These are phyloP conservation scores for Jatropha podagrica DNA, from an alignment of 441 rosid species.

Conservation along the genomic window DNA sequence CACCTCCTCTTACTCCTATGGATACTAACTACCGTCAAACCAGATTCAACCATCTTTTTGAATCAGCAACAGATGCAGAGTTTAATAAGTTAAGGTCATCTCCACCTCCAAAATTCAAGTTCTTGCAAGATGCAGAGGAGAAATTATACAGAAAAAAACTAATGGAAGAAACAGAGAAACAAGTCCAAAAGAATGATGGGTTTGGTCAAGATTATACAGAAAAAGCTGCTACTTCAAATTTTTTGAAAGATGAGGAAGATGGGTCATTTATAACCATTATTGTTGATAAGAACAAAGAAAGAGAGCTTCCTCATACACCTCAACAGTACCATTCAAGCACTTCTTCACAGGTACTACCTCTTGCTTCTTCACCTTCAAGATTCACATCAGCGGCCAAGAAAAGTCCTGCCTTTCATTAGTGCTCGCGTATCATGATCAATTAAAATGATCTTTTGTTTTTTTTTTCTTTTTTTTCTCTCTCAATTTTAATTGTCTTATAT, in stretches of 20 bases:
- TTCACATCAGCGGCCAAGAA: constrained; percentile 28
- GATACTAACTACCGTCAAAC: constrained; percentile 11
- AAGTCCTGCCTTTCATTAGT: constrained; percentile 20
- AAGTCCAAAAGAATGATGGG: constrained; percentile 20
- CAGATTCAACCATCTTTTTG: constrained; percentile 40
- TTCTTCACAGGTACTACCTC: constrained; percentile 47
- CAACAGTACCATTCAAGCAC: constrained; percentile 29
- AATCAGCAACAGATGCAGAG: constrained; percentile 70
- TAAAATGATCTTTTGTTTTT: constrained; percentile 3
- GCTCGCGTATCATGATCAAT: constrained; percentile 16
- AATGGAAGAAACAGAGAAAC: constrained; percentile 41
- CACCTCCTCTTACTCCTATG: constrained; percentile 81
- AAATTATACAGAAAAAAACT: constrained; percentile 48
- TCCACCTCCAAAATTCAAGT: constrained; percentile 87
- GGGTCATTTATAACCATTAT: constrained; percentile 53
- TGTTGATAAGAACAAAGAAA: constrained; percentile 45
- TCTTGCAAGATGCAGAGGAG: constrained; percentile 91
- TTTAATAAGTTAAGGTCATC: constrained; percentile 63
- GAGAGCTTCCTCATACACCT: constrained; percentile 24
- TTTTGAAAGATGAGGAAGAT: constrained; percentile 46
- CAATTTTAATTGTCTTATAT: constrained; percentile 5
- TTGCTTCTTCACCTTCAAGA: constrained; percentile 40
- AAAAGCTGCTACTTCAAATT: constrained; percentile 27
- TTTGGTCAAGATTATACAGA: constrained; percentile 23
- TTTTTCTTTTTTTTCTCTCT: not conserved